A percentile compares a stretch with the other conserved stretches of the same genome.
Evolutionary conservation across 2,329 filamentous ascomycete species (phyloP).

Genomic region (Sporothrix curviconia): DNA sequence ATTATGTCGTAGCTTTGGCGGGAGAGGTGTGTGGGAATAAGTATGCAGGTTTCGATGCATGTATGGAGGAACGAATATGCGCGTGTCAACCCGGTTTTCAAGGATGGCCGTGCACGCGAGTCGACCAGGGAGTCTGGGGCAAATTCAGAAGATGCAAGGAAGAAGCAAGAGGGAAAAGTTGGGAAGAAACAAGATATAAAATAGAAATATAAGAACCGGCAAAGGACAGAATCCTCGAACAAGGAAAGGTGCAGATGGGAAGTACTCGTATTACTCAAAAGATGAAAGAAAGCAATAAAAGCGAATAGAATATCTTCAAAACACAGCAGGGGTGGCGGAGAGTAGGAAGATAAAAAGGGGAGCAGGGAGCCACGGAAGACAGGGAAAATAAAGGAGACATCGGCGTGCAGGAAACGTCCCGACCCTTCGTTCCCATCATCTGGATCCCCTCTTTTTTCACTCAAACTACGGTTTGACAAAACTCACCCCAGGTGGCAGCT

Average conservation of each 20-base stretch:
- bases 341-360: background rate
- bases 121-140: conserved; percentile 13
- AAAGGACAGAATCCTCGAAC: background rate
- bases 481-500: conserved; percentile 4
- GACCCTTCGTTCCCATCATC: background rate
- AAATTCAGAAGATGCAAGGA: conserved; percentile 4
- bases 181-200: conserved; percentile 1
- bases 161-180: conserved; percentile 1
- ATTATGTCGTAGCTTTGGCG: background rate
- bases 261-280: no score
- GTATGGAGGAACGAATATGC: conserved; percentile 2
- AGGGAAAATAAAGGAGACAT: conserved; percentile 4
- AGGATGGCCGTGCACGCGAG: conserved; percentile 17
- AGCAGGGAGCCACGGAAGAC: conserved; percentile 2
- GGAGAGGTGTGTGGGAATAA: conserved; percentile 6
- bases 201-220: conserved; percentile 1
- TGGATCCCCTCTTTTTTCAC: background rate
- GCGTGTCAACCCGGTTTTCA: conserved; percentile 14
- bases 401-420: conserved; percentile 5
- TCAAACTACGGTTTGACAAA: background rate
- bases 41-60: background rate
- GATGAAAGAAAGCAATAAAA: background rate
- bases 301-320: conserved; percentile 5
- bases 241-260: background rate
- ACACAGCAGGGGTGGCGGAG: background rate